Conservation (phyloP, 208 protist genomes). For the Trypanosoma scelopori region DNA sequence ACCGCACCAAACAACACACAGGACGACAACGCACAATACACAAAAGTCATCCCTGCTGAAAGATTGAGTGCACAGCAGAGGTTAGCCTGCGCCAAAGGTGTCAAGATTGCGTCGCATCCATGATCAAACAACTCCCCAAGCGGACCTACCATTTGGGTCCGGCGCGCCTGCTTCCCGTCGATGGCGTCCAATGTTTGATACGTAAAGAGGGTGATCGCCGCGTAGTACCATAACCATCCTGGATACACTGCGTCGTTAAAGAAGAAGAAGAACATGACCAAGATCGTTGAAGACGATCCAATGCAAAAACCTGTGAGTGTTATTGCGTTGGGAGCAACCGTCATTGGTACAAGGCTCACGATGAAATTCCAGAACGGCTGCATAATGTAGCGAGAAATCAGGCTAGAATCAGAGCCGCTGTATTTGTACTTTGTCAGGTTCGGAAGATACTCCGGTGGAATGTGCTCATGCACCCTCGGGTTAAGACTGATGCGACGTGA, state of each 20-base stretch:
- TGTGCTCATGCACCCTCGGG: conserved; percentile 52
- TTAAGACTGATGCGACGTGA: conserved; percentile 37
- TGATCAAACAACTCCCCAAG: conserved; percentile 97
- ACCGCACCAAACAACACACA: conserved; percentile 69
- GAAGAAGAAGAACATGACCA: conserved; percentile 64
- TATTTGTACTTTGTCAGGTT: conserved; percentile 89
- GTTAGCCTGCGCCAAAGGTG: conserved; percentile 74
- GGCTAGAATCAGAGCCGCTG: conserved; percentile 61
- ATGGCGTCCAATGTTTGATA: conserved; percentile 96
- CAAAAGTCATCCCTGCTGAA: conserved; percentile 43
- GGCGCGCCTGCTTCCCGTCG: conserved; percentile 95
- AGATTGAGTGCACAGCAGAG: conserved; percentile 47
- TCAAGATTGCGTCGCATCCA: conserved; percentile 92
- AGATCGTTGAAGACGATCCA: conserved; percentile 60
- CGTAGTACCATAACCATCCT: conserved; percentile 85
- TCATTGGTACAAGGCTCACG: conserved; percentile 83
- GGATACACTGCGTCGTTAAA: conserved; percentile 64
- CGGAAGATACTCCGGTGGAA: conserved; percentile 54
- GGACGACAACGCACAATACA: conserved; percentile 49
- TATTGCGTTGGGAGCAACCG: conserved; percentile 85
- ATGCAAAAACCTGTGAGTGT: conserved; percentile 84
- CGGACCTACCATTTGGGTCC: conserved; percentile 87
- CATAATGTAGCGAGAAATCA: conserved; percentile 73
- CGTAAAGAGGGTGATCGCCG: conserved; percentile 62
- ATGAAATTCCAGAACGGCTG: conserved; percentile 89